These are phyloP conservation scores for Ziziphus jujuba DNA, from an alignment of 306 rosid species.

Conservation along the genomic window DNA sequence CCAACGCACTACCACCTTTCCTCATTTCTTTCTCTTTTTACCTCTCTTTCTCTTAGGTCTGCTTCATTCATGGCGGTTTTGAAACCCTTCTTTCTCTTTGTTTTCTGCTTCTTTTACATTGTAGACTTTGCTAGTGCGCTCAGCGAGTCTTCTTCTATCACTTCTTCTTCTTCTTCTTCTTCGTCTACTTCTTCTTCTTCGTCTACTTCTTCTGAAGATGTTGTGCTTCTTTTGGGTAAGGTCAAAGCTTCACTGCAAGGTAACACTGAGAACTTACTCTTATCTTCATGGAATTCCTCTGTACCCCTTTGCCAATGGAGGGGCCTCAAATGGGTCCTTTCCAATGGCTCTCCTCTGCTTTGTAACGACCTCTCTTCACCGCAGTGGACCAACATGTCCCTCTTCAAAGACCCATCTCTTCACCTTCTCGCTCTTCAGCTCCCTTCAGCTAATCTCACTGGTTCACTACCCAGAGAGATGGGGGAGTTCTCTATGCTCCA, in stretches of 20 bases:
- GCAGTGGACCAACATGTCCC: slow-evolving; percentile 76
- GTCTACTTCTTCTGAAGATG: slow-evolving; percentile 53
- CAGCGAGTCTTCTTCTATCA: slow-evolving; percentile 16
- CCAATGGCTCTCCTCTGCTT: slow-evolving; percentile 52
- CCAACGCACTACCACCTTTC: slow-evolving; percentile 18
- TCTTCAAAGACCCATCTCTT: slow-evolving; percentile 64
- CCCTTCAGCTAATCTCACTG: slow-evolving; percentile 94
- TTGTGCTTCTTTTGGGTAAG: slow-evolving; percentile 61
- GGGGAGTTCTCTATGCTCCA: slow-evolving; percentile 81
- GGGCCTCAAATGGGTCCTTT: slow-evolving; percentile 91
- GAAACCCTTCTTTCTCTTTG: slow-evolving; percentile 39
- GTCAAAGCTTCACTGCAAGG: slow-evolving; percentile 83
- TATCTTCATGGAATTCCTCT: slow-evolving; percentile 82
- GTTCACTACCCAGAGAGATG: slow-evolving; percentile 80
- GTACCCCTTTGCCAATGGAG: slow-evolving; percentile 90
- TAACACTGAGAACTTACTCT: slow-evolving; percentile 54
- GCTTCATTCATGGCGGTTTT: slow-evolving; percentile 48
- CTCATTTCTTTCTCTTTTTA: slow-evolving; percentile 25
- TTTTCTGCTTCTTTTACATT: slow-evolving; percentile 35
- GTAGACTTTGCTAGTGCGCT: slow-evolving; percentile 1
- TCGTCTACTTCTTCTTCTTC: slow-evolving; percentile 39
- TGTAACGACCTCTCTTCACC: slow-evolving; percentile 74
- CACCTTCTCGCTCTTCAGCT: slow-evolving; percentile 78
- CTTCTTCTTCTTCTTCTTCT: slow-evolving; percentile 30
- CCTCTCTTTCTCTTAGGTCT: slow-evolving; percentile 20